Base-by-base conservation (phyloP, 495 filamentous ascomycete genomes). In the Trichoderma orchidacearum region DNA sequence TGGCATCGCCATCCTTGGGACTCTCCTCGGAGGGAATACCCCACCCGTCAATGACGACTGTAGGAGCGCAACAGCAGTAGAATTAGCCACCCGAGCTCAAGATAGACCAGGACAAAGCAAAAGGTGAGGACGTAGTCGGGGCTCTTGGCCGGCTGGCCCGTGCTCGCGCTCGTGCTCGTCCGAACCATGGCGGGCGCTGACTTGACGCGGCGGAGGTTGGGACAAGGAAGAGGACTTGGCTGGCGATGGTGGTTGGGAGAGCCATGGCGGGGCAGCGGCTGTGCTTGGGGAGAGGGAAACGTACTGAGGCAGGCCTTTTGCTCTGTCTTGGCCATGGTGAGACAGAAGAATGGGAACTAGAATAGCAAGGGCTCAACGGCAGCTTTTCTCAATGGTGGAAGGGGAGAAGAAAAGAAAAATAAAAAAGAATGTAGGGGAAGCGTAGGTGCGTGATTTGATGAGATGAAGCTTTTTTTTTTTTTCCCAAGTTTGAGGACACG, bases 11-110 rank as follows among this genome's bases (percentile, higher is more conserved):
- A 70, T 92, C 67, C 55, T 84, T 81, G 55, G 84, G 85, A 15
- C 89, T 90, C 38, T 85, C 73, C 59, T 84, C 84, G 66, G 80
- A 80, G 61, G 90, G 80, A 60, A 97, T 84, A 68, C 93, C 93
- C 93, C 93, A 98, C 60, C 93, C 93, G 75, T 98, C 94, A 76
- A 97, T 97, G 70, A 95, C 90, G 78, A 97, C 89, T 74, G 63
- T 68, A 65, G 29, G 66, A 69, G 18, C 70, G 72, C 62, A 73
- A 68, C 58, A 77, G 58, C 66, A 74, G 66, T 53, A 75, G 62
- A 51, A 75, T 79, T 72, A 79, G 74, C 76, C 75, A 79, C 55
- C 66, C 68, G 18, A 77, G 58, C 66, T 80, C 77, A 51, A 79
- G 68, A 60, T 79, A 78, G 21, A 78, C 61, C 27, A 80, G 67